Percentiles rank a stretch among this genome's conserved stretches.
Conservation (phyloP, 148 eudicot genomes). For the Suaeda aralocaspica region DNA sequence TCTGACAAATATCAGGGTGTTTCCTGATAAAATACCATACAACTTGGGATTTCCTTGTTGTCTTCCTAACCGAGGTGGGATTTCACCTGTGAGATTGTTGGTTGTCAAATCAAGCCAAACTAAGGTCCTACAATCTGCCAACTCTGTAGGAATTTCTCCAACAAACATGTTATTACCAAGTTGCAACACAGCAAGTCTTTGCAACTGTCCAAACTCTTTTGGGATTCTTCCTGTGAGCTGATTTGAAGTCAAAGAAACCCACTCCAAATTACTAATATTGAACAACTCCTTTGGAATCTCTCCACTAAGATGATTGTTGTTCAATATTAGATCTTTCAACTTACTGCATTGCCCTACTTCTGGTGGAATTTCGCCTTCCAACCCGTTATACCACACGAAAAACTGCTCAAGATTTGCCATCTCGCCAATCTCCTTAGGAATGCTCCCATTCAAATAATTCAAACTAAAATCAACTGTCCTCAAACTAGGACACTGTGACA, state of each 20-base stretch:
- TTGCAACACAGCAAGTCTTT: constrained; percentile 78
- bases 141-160: constrained; percentile 65
- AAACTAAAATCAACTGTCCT: constrained; percentile 74
- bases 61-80: constrained; percentile 78
- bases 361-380: constrained; percentile 72
- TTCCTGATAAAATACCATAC: constrained; percentile 75
- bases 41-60: constrained; percentile 69
- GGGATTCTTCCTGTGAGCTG: constrained; percentile 64
- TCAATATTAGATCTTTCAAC: constrained; percentile 74
- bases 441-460: constrained; percentile 74
- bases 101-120: constrained; percentile 92
- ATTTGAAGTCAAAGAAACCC: constrained; percentile 85
- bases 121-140: constrained; percentile 69
- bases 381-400: constrained; percentile 86
- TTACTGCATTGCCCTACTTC: constrained; percentile 73
- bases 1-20: constrained; percentile 76
- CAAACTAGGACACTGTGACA: constrained; percentile 54
- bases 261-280: constrained; percentile 67
- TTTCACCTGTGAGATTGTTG: constrained; percentile 74
- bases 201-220: constrained; percentile 52
- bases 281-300: constrained; percentile 69
- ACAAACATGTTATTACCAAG: constrained; percentile 68
- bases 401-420: constrained; percentile 72
- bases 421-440: constrained; percentile 67
- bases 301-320: constrained; percentile 70